Evolutionary conservation across 805 yeast genomes (phyloP).

Genomic region (Phaffomyces thermotolerans): DNA sequence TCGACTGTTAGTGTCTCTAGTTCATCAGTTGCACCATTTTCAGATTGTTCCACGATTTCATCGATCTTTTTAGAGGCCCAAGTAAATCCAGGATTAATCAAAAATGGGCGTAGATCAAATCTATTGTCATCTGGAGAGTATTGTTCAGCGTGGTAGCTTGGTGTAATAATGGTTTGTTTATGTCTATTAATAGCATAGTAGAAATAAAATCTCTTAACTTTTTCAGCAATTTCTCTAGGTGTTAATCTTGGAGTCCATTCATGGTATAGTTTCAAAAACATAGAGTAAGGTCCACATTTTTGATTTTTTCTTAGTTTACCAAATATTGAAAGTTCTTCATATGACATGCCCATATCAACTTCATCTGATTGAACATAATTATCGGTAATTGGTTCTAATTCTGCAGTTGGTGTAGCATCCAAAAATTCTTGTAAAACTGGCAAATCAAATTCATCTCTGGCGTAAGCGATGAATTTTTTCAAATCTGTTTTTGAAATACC

Average conservation of each 20-base stretch:
- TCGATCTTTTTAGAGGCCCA: slow-evolving; percentile 91
- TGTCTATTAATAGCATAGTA: slow-evolving; percentile 94
- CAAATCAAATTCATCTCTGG: slow-evolving; percentile 57
- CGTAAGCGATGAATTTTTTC: slow-evolving; percentile 78
- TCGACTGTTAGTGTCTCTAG: slow-evolving; percentile 41
- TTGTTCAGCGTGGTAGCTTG: slow-evolving; percentile 95
- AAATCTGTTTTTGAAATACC: slow-evolving; percentile 94
- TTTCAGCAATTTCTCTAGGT: slow-evolving; percentile 81
- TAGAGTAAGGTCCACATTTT: slow-evolving; percentile 93
- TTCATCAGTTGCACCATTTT: slow-evolving; percentile 29
- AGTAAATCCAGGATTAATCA: slow-evolving; percentile 81
- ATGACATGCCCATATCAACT: slow-evolving; percentile 97
- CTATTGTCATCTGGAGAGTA: slow-evolving; percentile 98
- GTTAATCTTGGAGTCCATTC: slow-evolving; percentile 85
- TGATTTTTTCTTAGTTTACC: slow-evolving; percentile 88
- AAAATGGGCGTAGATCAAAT: slow-evolving; percentile 92
- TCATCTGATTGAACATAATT: slow-evolving; percentile 94
- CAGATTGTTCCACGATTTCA: slow-evolving; percentile 54
- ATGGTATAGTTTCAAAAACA: slow-evolving; percentile 85
- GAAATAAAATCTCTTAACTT: slow-evolving; percentile 88
- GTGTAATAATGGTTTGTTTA: slow-evolving; percentile 96
- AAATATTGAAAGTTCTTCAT: slow-evolving; percentile 85
- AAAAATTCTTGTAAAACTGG: slow-evolving; percentile 76
- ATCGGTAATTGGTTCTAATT: slow-evolving; percentile 91
- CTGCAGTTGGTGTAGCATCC: slow-evolving; percentile 96